Evolutionary conservation across 1,284 basidiomycete genomes (phyloP).

Genomic region (Afroboletus lepidellus): DNA sequence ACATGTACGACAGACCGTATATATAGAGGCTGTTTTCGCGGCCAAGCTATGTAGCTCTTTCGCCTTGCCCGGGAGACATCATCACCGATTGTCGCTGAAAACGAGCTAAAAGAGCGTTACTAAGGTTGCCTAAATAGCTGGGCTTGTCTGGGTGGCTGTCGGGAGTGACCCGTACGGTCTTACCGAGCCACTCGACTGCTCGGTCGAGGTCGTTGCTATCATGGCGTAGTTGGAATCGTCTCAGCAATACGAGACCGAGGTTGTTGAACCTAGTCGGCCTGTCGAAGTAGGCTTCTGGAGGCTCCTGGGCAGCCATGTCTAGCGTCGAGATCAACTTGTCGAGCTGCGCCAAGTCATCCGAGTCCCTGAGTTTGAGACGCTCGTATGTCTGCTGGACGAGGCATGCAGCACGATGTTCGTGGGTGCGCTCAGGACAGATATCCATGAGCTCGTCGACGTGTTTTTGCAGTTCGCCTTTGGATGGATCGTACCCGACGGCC

Average conservation of each 20-base stretch:
- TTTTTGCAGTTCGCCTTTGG: background rate
- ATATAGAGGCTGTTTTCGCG: too few relatives aligned
- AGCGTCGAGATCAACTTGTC: background rate
- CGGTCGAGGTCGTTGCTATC: background rate
- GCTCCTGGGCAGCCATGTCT: background rate
- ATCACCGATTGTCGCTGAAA: background rate
- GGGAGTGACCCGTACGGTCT: background rate
- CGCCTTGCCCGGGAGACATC: background rate
- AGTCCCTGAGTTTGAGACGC: background rate
- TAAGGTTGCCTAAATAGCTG: background rate
- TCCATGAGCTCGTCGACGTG: background rate
- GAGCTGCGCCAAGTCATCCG: background rate
- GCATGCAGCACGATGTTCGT: conserved; percentile 1
- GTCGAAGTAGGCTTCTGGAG: background rate
- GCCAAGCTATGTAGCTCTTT: too few relatives aligned
- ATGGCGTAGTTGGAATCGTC: background rate
- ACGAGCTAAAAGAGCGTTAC: background rate
- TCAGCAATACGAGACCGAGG: conserved; percentile 1
- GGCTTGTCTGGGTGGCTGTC: background rate
- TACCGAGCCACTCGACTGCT: background rate
- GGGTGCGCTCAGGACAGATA: background rate
- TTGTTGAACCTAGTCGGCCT: conserved; percentile 5
- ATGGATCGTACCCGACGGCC: background rate
- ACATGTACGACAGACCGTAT: too few relatives aligned
- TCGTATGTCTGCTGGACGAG: background rate